Evolutionary conservation across 495 filamentous ascomycete genomes (phyloP).

Genomic region (Penicillium angulare): DNA sequence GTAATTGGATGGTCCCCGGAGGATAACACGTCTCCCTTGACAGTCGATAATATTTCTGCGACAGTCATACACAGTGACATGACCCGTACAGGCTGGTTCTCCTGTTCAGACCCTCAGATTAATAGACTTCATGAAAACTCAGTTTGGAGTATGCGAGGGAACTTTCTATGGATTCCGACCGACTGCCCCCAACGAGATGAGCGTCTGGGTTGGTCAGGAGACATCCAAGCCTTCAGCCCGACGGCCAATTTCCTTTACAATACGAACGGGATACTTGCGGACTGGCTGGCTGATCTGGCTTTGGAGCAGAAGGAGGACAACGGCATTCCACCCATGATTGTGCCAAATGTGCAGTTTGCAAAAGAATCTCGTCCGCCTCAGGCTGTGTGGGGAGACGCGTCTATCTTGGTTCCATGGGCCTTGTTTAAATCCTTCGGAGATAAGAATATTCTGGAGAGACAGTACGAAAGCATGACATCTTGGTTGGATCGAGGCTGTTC

Average conservation of each 20-base stretch:
- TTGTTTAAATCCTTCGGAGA: slow-evolving; percentile 47
- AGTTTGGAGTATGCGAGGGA: slow-evolving; percentile 52
- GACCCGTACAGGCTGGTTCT: slow-evolving; percentile 44
- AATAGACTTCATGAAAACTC: slow-evolving; percentile 52
- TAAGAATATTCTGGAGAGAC: slow-evolving; percentile 33
- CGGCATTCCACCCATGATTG: slow-evolving; percentile 31
- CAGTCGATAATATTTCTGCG: slow-evolving; percentile 34
- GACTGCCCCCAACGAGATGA: slow-evolving; percentile 59
- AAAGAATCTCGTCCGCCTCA: slow-evolving; percentile 21
- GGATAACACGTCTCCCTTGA: slow-evolving; percentile 9
- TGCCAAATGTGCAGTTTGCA: slow-evolving; percentile 28
- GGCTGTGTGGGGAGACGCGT: slow-evolving; percentile 51
- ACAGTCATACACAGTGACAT: slow-evolving; percentile 53
- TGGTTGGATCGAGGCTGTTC: slow-evolving; percentile 50
- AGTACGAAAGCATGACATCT: slow-evolving; percentile 43
- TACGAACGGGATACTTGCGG: slow-evolving; percentile 43
- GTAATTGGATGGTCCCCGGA: slow-evolving; percentile 42
- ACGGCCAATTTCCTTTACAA: slow-evolving; percentile 52
- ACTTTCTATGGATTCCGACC: slow-evolving; percentile 53
- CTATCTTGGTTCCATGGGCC: slow-evolving; percentile 46
- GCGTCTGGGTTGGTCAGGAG: slow-evolving; percentile 56
- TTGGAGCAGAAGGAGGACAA: slow-evolving; percentile 33
- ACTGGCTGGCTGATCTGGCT: slow-evolving; percentile 45
- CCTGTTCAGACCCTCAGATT: slow-evolving; percentile 45
- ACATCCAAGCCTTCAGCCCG: slow-evolving; percentile 47